Base-by-base conservation (phyloP, 1,284 basidiomycete genomes). In the Microbotryum violaceum region DNA sequence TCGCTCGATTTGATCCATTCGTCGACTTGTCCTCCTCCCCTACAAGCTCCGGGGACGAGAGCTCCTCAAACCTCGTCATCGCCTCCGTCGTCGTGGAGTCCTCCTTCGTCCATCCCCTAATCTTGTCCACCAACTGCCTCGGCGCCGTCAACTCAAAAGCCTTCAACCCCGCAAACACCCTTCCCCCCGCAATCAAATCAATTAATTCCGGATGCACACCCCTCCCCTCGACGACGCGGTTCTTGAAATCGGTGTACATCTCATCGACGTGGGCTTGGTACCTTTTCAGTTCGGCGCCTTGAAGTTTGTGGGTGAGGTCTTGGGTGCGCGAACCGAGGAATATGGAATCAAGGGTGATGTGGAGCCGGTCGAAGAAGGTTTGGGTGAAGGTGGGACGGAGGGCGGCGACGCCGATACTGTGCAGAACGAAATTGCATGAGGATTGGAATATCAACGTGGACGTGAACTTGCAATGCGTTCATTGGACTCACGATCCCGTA, bases 81-180 rank as follows among this genome's bases (percentile, higher is more conserved):
- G 8, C 8, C 33, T 48, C 45, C 9, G 14, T 33, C 18, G 20
- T 45, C 3, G 62, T 64, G 6, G 56, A 62, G n/a, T n/a, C 49
- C 21, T 64, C 61, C 31, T 62, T 56, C 20, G 27, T 72, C 65
- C 8, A 69, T 33, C 14, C 70, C 71, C 56, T 63, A 63, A 73
- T 70, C 54, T 67, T 64, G 14, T 58, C 6, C 18, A 66, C 60
- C 44, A 63, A 62, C 45, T 67, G 63, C 54, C 66, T 55, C 33
- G 67, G 69, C 7, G 69, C 72, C 54, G 70, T 71, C 42, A 72
- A 59, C 25, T 67, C 67, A 70, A 74, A 77, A 21, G 76, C 76
- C 21, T 70, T 70, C 50, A 77, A 65, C 20, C 77, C 77, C 0
- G 76, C 77, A 70, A 74, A 75, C n/a, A 78, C 77, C 23, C 77